These are phyloP conservation scores for Brassica rapa DNA, from an alignment of 345 rosid genomes.

Conservation along the genomic window DNA sequence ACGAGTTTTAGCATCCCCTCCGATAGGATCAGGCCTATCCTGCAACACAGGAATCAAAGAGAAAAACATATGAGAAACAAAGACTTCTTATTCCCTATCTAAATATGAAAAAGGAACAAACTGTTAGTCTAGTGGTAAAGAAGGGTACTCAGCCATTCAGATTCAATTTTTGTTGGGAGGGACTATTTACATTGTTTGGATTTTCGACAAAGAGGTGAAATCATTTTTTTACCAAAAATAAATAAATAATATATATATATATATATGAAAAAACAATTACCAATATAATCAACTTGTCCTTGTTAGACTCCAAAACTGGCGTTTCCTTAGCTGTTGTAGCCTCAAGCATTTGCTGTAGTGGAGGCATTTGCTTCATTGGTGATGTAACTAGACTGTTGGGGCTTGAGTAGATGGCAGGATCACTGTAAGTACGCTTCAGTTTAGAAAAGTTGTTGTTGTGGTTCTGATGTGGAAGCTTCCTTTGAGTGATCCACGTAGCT, in stretches of 20 bases:
- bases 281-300: constrained; percentile 47
- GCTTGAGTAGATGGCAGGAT: background rate
- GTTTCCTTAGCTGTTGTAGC: background rate
- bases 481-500: constrained; percentile 37
- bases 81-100: background rate
- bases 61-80: constrained; percentile 12
- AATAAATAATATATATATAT: too few relatives aligned
- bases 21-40: constrained; percentile 53
- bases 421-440: background rate
- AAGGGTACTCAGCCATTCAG: too few relatives aligned
- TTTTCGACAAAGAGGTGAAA: too few relatives aligned
- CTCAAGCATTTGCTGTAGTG: background rate
- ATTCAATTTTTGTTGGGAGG: too few relatives aligned
- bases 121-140: too few relatives aligned
- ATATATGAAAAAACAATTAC: constrained; percentile 35
- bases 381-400: constrained; percentile 1
- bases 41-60: constrained; percentile 42
- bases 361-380: constrained; percentile 21
- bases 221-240: too few relatives aligned
- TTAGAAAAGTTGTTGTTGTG: constrained; percentile 8
- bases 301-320: constrained; percentile 18
- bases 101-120: background rate
- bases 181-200: too few relatives aligned
- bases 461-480: constrained; percentile 3
- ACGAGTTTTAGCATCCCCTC: background rate